These are phyloP conservation scores for Penicillium fuscoglaucum DNA, from an alignment of 2,329 filamentous ascomycete genomes.

Conservation along the genomic window DNA sequence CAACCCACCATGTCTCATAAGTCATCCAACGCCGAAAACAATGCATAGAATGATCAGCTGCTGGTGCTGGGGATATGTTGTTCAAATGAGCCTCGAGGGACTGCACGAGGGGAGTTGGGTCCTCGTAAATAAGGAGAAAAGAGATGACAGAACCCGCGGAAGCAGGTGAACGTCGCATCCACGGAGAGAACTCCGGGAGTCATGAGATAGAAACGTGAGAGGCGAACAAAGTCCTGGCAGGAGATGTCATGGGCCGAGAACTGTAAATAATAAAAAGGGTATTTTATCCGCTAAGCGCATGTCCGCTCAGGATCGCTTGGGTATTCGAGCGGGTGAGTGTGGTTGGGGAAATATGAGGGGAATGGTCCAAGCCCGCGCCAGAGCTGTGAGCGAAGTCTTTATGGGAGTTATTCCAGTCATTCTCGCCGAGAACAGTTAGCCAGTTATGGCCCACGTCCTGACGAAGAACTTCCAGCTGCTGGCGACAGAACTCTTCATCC, in stretches of 20 bases:
- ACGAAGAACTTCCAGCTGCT: constrained; percentile 82
- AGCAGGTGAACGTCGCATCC: neutral
- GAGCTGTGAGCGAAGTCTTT: constrained; percentile 34
- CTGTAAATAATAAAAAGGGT: neutral
- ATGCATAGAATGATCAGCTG: constrained; percentile 28
- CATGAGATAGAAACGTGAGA: neutral
- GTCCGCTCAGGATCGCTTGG: constrained; percentile 45
- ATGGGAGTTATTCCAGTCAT: constrained; percentile 54
- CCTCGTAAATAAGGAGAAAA: constrained; percentile 7
- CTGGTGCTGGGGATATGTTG: constrained; percentile 9
- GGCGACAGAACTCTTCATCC: constrained; percentile 76
- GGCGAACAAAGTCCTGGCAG: neutral
- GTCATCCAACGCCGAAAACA: constrained; percentile 35
- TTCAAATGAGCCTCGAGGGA: constrained; percentile 10
- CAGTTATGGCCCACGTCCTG: constrained; percentile 85
- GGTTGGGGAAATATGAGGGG: constrained; percentile 34
- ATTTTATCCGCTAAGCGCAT: constrained; percentile 37
- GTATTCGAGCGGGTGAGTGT: constrained; percentile 38
- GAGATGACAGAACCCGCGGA: neutral
- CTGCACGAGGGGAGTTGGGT: neutral
- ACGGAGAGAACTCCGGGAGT: neutral
- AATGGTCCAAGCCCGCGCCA: constrained; percentile 35
- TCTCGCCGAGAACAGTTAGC: constrained; percentile 81
- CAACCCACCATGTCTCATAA: constrained; percentile 34
- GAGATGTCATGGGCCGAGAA: neutral